Evolutionary conservation across 805 yeast species (phyloP).

Genomic region (Hanseniaspora guilliermondii): DNA sequence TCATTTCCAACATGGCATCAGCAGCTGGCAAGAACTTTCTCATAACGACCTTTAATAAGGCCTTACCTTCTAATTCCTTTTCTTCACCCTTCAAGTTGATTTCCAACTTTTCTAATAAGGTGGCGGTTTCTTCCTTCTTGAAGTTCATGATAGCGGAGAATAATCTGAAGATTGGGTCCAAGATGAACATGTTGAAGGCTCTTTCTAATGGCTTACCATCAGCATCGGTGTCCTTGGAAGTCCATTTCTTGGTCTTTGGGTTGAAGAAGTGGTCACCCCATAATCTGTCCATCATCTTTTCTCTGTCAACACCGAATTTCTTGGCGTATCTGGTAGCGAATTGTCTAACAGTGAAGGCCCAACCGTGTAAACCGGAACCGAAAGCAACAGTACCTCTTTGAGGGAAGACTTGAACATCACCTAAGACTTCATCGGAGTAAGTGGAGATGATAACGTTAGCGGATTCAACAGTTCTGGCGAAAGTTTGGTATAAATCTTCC

Average conservation of each 20-base stretch:
- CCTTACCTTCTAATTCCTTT: slow-evolving; percentile 97
- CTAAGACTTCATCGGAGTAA: slow-evolving; percentile 76
- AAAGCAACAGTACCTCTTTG: slow-evolving; percentile 98
- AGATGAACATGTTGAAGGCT: slow-evolving; percentile 98
- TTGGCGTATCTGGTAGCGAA: slow-evolving; percentile 95
- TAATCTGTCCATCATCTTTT: slow-evolving; percentile 96
- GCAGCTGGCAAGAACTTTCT: slow-evolving; percentile 99
- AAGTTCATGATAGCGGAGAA: slow-evolving; percentile 96
- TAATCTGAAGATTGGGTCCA: slow-evolving; percentile 98
- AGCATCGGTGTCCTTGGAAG: slow-evolving; percentile 90
- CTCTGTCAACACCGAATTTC: slow-evolving; percentile 98
- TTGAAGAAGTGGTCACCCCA: slow-evolving; percentile 99
- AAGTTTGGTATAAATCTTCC: slow-evolving; percentile 97
- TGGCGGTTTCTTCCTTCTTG: slow-evolving; percentile 94
- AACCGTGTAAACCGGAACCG: slow-evolving; percentile 99
- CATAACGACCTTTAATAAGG: slow-evolving; percentile 95
- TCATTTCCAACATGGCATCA: slow-evolving; percentile 98
- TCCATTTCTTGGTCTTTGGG: slow-evolving; percentile 99
- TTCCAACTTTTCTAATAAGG: slow-evolving; percentile 85
- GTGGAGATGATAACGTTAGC: slow-evolving; percentile 97
- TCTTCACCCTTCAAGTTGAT: slow-evolving; percentile 88
- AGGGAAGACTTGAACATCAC: slow-evolving; percentile 98
- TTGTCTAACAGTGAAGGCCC: slow-evolving; percentile 99
- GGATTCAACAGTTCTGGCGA: slow-evolving; percentile 97
- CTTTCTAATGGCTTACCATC: slow-evolving; percentile 92